Conservation (phyloP, 371 early-diverging fungal genomes). For the Batkoa obscura region DNA sequence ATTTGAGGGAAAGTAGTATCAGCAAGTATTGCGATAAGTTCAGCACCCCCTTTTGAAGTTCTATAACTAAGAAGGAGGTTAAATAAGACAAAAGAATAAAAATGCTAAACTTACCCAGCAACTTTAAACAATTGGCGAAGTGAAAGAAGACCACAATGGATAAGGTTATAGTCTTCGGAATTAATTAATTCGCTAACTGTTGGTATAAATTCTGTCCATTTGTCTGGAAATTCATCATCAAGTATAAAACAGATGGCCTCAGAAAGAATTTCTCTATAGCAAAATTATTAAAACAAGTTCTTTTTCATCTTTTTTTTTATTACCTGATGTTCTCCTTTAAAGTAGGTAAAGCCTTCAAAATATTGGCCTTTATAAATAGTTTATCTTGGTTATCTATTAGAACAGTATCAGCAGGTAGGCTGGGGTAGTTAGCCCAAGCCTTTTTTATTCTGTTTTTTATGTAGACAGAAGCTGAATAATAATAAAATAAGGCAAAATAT, state of each 20-base stretch:
- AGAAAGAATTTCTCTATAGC: constrained; percentile 44
- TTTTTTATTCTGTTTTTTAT: constrained; percentile 72
- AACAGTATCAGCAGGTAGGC: constrained; percentile 12
- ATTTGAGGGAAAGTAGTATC: constrained; percentile 52
- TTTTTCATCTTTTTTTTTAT: constrained; percentile 5
- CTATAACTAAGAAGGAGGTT: background rate
- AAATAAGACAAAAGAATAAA: background rate
- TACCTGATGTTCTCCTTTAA: constrained; percentile 50
- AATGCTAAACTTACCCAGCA: constrained; percentile 37
- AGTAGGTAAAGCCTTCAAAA: constrained; percentile 48
- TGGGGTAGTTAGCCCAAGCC: constrained; percentile 40
- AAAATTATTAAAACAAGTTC: background rate
- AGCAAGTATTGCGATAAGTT: constrained; percentile 25
- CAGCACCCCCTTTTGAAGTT: background rate
- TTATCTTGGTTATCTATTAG: constrained; percentile 50
- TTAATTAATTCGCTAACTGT: constrained; percentile 36
- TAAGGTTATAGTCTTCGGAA: constrained; percentile 33
- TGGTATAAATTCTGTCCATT: constrained; percentile 64
- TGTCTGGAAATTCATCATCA: constrained; percentile 46
- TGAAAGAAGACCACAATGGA: constrained; percentile 53
- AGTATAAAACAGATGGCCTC: constrained; percentile 45
- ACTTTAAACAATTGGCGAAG: constrained; percentile 59
- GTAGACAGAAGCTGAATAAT: constrained; percentile 64
- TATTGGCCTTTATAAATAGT: constrained; percentile 35
- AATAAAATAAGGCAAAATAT: background rate